Conservation (phyloP, 2,329 filamentous ascomycete genomes). For the Fusarium xylarioides region DNA sequence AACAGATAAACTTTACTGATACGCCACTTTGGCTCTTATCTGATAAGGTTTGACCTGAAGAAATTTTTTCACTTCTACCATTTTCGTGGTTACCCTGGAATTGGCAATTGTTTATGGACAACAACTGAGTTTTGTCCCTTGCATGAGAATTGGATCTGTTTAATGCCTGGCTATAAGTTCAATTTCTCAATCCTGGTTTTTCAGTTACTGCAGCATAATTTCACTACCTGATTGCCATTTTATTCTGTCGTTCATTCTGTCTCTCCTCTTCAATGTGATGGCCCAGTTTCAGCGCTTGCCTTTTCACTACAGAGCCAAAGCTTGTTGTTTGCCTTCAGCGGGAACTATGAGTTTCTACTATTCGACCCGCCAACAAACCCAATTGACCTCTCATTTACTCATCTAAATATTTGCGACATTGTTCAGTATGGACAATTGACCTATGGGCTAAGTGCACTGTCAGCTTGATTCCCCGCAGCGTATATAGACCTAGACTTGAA, state of each 20-base stretch:
- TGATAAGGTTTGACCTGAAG: background rate
- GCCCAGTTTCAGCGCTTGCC: fast-evolving
- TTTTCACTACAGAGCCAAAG: fast-evolving
- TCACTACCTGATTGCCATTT: background rate
- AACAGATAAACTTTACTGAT: background rate
- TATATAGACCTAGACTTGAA: background rate
- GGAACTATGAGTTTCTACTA: fast-evolving
- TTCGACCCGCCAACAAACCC: fast-evolving
- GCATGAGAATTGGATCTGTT: fast-evolving
- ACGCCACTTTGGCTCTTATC: background rate
- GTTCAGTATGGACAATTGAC: background rate
- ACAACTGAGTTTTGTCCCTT: background rate
- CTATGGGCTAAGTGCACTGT: fast-evolving
- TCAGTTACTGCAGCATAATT: fast-evolving
- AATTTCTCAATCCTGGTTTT: fast-evolving
- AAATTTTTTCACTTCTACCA: background rate
- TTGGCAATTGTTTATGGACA: background rate
- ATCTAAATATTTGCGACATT: background rate
- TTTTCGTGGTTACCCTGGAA: background rate
- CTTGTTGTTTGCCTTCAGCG: fast-evolving
- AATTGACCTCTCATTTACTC: no score
- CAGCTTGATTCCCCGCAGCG: fast-evolving
- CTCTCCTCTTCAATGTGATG: fast-evolving
- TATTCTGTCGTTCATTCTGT: fast-evolving
- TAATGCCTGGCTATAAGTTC: background rate